These are phyloP conservation scores for Termitomyces sp. DNA, from an alignment of 768 basidiomycete species.

Conservation along the genomic window DNA sequence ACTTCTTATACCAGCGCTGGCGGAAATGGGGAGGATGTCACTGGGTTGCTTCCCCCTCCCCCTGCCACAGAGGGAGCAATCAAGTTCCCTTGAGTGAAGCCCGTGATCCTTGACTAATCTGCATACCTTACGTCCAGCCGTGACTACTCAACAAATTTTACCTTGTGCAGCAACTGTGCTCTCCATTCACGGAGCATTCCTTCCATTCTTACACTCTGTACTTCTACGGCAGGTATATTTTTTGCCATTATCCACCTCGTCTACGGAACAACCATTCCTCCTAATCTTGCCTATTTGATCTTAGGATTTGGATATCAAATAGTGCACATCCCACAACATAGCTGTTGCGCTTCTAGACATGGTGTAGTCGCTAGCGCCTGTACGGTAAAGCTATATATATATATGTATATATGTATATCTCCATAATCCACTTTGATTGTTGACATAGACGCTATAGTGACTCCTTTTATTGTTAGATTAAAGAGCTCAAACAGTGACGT, in stretches of 20 bases:
- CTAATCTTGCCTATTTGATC: neutral
- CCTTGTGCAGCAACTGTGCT: neutral
- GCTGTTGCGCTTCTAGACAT: slow-evolving; percentile 8
- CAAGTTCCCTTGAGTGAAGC: slow-evolving; percentile 3
- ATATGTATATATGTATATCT: no score
- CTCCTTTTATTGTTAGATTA: slow-evolving; percentile 2
- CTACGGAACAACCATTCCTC: neutral
- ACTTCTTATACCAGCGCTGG: slow-evolving; percentile 27
- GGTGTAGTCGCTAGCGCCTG: slow-evolving; percentile 14
- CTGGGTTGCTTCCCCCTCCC: slow-evolving; percentile 34
- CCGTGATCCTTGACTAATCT: no score
- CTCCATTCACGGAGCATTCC: neutral
- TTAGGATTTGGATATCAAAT: neutral
- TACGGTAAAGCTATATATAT: slow-evolving; percentile 3
- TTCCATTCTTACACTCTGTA: neutral
- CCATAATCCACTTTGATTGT: neutral
- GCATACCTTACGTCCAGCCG: neutral
- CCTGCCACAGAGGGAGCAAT: slow-evolving; percentile 17
- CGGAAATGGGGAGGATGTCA: slow-evolving; percentile 29
- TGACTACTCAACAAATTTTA: neutral
- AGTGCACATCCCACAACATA: neutral
- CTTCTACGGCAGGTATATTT: neutral
- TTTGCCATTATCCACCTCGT: neutral
- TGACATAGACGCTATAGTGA: neutral
- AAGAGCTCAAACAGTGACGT: neutral